Conservation (phyloP, 495 filamentous ascomycete species). For the Trichocladium uniseriatum region DNA sequence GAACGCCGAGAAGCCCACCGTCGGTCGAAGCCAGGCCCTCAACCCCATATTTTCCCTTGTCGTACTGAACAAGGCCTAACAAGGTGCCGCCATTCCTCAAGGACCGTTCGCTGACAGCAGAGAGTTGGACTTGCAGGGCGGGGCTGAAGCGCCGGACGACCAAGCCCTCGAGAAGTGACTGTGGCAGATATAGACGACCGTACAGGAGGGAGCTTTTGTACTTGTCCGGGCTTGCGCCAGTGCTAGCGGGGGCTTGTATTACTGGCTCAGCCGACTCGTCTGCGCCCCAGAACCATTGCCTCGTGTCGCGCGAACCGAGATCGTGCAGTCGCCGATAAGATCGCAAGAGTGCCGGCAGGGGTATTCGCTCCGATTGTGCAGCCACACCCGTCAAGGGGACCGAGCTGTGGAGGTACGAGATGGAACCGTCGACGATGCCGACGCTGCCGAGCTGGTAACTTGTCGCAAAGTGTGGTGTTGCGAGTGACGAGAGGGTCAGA, state of each 20-base stretch:
- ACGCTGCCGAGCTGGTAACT: constrained; percentile 79
- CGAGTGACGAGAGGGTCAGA: constrained; percentile 79
- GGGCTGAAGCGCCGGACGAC: constrained; percentile 75
- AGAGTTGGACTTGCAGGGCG: constrained; percentile 67
- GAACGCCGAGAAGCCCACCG: constrained; percentile 74
- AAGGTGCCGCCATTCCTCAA: constrained; percentile 66
- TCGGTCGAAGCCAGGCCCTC: constrained; percentile 92
- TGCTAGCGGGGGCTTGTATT: neutral
- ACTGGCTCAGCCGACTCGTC: neutral
- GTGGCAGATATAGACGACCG: constrained; percentile 79
- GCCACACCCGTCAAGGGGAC: constrained; percentile 51
- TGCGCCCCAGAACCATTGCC: constrained; percentile 4
- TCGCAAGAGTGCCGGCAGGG: constrained; percentile 37
- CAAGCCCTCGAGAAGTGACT: constrained; percentile 75
- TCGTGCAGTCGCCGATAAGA: constrained; percentile 38
- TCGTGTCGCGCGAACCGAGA: constrained; percentile 16
- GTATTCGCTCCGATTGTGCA: constrained; percentile 38
- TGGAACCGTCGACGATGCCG: constrained; percentile 79
- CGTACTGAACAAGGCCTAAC: constrained; percentile 76
- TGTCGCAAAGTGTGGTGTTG: constrained; percentile 82
- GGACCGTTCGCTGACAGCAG: constrained; percentile 68
- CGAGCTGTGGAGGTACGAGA: constrained; percentile 85
- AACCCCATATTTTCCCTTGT: constrained; percentile 76
- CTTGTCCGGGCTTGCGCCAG: neutral
- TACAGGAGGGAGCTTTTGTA: constrained; percentile 57